Percentiles rank a stretch among this genome's conserved stretches.
phyloP scores from a whole-genome alignment of 2,329 filamentous ascomycete species.

The Aureobasidium sp. region DNA sequence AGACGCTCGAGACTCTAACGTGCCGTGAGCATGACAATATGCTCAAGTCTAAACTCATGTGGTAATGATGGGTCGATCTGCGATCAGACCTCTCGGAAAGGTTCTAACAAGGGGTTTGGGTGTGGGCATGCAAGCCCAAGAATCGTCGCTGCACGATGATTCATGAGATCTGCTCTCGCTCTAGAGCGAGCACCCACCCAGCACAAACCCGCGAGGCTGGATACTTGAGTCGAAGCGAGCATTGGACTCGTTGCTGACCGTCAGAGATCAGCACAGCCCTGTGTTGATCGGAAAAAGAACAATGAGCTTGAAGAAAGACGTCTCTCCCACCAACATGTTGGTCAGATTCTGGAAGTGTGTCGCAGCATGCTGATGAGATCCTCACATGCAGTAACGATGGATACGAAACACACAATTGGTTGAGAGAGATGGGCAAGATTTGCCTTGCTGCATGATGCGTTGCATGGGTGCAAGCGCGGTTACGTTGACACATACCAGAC shows the following conservation, averaged over 20 bases:
- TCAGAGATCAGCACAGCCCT: background rate
- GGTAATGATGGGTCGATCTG: conserved; percentile 6
- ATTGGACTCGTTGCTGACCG: background rate
- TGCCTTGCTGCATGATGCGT: conserved; percentile 5
- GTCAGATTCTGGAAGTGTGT: background rate
- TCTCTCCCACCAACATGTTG: background rate
- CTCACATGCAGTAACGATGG: background rate
- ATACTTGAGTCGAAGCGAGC: background rate
- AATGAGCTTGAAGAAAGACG: background rate
- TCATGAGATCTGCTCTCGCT: conserved; percentile 6
- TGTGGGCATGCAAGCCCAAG: conserved; percentile 6
- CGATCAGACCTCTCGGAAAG: background rate
- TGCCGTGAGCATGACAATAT: conserved; percentile 10
- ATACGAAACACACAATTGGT: background rate
- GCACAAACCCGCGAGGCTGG: background rate
- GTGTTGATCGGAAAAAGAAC: background rate
- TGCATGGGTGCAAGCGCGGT: background rate
- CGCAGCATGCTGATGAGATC: conserved; percentile 2
- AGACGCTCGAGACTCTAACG: background rate
- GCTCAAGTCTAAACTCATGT: conserved; percentile 3
- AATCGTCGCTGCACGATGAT: conserved; percentile 11
- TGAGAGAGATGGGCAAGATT: background rate
- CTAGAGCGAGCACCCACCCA: background rate
- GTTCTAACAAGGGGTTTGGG: background rate
- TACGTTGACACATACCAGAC: conserved; percentile 1